Evolutionary conservation across 306 rosid genomes (phyloP).

Genomic region (Cicer cuneatum): DNA sequence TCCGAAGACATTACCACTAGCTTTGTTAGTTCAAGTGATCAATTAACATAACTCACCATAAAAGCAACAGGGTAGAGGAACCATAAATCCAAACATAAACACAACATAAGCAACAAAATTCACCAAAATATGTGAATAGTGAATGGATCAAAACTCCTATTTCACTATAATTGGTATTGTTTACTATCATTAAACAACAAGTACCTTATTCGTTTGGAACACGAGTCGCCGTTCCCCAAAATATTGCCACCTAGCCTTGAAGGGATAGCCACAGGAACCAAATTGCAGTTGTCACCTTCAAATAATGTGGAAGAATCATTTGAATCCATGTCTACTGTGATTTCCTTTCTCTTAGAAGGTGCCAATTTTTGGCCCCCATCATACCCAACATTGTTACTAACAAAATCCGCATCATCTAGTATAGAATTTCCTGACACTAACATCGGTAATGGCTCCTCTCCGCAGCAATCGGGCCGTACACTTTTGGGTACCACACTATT

Average conservation of each 20-base stretch:
- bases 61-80: not conserved
- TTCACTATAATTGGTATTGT: slow-evolving; percentile 21
- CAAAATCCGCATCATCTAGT: slow-evolving; percentile 35
- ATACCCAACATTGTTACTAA: slow-evolving; percentile 34
- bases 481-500: slow-evolving; percentile 39
- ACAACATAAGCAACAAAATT: slow-evolving; percentile 17
- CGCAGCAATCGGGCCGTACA: slow-evolving; percentile 40
- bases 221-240: slow-evolving; percentile 45
- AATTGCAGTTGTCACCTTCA: slow-evolving; percentile 48
- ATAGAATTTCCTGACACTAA: slow-evolving; percentile 40
- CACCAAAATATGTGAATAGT: slow-evolving; percentile 6
- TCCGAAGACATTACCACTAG: not conserved
- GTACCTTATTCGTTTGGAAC: slow-evolving; percentile 66
- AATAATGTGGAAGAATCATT: slow-evolving; percentile 47
- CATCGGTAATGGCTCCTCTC: slow-evolving; percentile 42
- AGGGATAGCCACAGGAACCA: slow-evolving; percentile 43
- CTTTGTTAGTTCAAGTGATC: not conserved
- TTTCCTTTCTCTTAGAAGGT: slow-evolving; percentile 63
- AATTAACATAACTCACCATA: not conserved
- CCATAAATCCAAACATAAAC: slow-evolving; percentile 8
- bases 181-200: slow-evolving; percentile 35
- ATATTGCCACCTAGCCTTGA: slow-evolving; percentile 41
- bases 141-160: slow-evolving; percentile 10
- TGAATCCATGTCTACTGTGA: slow-evolving; percentile 47
- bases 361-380: slow-evolving; percentile 44